Evolutionary conservation across 108 stramenopile species (phyloP).

Genomic region (Bacterosira constricta): DNA sequence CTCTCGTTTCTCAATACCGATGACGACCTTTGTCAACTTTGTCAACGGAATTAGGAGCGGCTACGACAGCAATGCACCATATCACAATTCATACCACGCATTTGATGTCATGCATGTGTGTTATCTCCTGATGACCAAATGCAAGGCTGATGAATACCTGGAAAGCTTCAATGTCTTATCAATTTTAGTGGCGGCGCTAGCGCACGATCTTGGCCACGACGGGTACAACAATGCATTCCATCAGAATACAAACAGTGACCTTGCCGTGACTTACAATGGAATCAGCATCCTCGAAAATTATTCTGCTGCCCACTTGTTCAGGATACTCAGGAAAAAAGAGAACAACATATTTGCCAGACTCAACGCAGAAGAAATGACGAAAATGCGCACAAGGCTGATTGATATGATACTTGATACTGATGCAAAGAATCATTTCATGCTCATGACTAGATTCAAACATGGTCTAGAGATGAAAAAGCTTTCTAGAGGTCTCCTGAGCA

Average conservation of each 20-base stretch:
- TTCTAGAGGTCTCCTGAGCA: constrained; percentile 50
- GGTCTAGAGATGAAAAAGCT: constrained; percentile 56
- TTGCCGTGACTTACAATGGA: constrained; percentile 71
- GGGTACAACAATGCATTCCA: constrained; percentile 68
- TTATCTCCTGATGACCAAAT: constrained; percentile 55
- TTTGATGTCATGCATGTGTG: constrained; percentile 67
- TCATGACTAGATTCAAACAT: constrained; percentile 53
- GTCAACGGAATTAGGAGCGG: constrained; percentile 39
- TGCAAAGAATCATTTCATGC: constrained; percentile 55
- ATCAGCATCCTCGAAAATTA: constrained; percentile 67
- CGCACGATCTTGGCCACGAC: constrained; percentile 77
- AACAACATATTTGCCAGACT: constrained; percentile 57
- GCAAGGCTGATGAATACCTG: constrained; percentile 49
- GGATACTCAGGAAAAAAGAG: constrained; percentile 47
- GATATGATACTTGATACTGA: constrained; percentile 60
- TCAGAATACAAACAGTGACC: constrained; percentile 46
- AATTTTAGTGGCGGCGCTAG: constrained; percentile 58
- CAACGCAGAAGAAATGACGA: constrained; percentile 29
- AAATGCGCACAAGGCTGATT: constrained; percentile 50
- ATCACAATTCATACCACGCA: constrained; percentile 70
- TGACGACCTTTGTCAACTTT: constrained; percentile 51
- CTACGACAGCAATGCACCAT: constrained; percentile 46
- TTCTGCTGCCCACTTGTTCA: constrained; percentile 61
- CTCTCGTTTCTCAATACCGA: constrained; percentile 51
- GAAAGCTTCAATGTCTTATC: constrained; percentile 58